Base-by-base conservation (phyloP, 192 early-diverging fungal genomes). In the Glomus cerebriforme region DNA sequence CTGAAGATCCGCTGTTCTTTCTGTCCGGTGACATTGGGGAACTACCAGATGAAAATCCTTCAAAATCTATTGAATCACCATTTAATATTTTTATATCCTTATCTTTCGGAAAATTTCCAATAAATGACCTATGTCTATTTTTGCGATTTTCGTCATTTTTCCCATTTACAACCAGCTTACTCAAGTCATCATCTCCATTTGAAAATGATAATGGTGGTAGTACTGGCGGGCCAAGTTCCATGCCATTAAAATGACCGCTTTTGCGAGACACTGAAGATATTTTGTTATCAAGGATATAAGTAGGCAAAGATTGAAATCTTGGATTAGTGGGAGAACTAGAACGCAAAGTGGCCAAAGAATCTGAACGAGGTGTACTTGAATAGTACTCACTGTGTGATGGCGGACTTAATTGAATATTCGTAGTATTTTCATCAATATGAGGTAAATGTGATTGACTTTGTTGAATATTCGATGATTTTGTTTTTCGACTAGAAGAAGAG, bases 151-250 rank as follows among this genome's bases (percentile, higher is more conserved):
- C 49, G 15, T 75, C 32, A 37, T 27, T 31, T 60, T 74, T 37
- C 6, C n/a, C 45, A 49, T 24, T 54, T 3, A 2, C 8, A 9
- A 72, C 31, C 27, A 72, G 35, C 10, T 58, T n/a, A 2, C 1
- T 8, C 37, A 72, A 72, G 12, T 72, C 70, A 72, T 71, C 39
- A 24, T 39, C 32, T n/a, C 15, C 34, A 37, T 43, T 24, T 15
- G 59, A 62, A 27, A 77, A 77, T 31, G 63, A 47, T 58, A 77
- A 66, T 32, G 75, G 75, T 10, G 75, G 75, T 22, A 77, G 34
- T 27, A 77, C 34, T 3, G 75, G 75, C n/a, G 58, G 74, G n/a
- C 70, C 67, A 19, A 39, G 0, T 39, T 69, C 67, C 15, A 24
- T 8, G 4, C 67, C 66, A 68, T 35, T 68, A 37, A 15, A 6